phyloP scores from a whole-genome alignment of 495 filamentous ascomycete genomes.

The Sordaria brevicollis region DNA sequence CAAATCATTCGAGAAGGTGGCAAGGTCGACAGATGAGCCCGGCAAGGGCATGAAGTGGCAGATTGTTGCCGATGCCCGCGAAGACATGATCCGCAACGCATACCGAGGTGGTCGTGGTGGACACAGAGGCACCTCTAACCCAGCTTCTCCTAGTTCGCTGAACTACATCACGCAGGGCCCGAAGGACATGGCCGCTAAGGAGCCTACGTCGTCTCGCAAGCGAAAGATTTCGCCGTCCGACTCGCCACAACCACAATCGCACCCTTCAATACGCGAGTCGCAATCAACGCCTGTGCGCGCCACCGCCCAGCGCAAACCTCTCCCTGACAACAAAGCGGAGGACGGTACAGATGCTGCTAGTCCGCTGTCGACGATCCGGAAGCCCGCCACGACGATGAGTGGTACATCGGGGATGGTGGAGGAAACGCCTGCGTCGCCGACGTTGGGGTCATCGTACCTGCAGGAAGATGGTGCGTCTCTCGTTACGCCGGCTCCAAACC shows the following conservation, averaged over 20 bases:
- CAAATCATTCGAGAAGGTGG: conserved; percentile 84
- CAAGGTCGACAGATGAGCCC: conserved; percentile 84
- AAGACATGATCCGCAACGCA: conserved; percentile 50
- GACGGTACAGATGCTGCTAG: conserved; percentile 32
- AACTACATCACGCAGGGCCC: conserved; percentile 39
- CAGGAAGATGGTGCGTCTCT: conserved; percentile 46
- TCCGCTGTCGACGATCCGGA: conserved; percentile 40
- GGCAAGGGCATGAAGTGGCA: conserved; percentile 99
- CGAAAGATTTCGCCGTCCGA: conserved; percentile 39
- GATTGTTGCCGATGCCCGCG: conserved; percentile 67
- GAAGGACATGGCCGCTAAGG: conserved; percentile 33
- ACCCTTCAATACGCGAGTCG: conserved; percentile 34
- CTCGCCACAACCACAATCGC: conserved; percentile 40
- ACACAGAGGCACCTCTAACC: conserved; percentile 46
- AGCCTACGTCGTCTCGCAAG: conserved; percentile 33
- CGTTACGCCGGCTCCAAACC: conserved; percentile 76
- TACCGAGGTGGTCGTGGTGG: conserved; percentile 44
- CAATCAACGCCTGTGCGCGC: conserved; percentile 50
- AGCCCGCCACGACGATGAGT: conserved; percentile 23
- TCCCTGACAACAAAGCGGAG: conserved; percentile 23
- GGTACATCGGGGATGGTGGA: conserved; percentile 49
- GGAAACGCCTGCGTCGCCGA: conserved; percentile 54
- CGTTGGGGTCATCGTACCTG: conserved; percentile 52
- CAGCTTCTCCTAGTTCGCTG: conserved; percentile 44
- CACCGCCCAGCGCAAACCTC: conserved; percentile 36